These are phyloP conservation scores for Coemansia sp. DNA, from an alignment of 371 early-diverging fungal species.

Conservation along the genomic window DNA sequence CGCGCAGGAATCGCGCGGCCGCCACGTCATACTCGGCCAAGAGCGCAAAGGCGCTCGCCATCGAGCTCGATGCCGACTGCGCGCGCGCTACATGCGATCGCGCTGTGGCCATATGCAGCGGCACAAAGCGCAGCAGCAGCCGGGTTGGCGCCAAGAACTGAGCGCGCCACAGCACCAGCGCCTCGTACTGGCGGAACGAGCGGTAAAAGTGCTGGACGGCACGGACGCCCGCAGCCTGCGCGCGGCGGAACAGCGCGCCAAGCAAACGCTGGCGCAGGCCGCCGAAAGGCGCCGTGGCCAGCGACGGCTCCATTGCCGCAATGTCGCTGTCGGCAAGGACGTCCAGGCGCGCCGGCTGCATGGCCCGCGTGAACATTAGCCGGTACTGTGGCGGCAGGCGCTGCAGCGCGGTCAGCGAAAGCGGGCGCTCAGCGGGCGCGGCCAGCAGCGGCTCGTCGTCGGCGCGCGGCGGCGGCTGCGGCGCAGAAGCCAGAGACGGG, in stretches of 20 bases:
- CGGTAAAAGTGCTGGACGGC: constrained; percentile 43
- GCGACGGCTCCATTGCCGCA: constrained; percentile 33
- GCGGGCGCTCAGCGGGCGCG: constrained; percentile 8
- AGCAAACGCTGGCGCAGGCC: constrained; percentile 45
- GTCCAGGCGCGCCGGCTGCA: constrained; percentile 37
- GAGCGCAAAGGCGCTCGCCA: constrained; percentile 37
- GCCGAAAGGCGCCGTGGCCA: constrained; percentile 32
- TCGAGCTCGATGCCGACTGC: constrained; percentile 17
- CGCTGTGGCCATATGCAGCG: constrained; percentile 36
- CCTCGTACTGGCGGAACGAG: constrained; percentile 49
- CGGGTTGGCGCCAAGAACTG: constrained; percentile 35
- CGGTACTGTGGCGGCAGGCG: constrained; percentile 47
- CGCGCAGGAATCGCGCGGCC: constrained; percentile 23
- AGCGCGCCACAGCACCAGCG: constrained; percentile 49
- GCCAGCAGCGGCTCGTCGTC: constrained; percentile 10
- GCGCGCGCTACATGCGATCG: constrained; percentile 29
- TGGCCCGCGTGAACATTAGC: constrained; percentile 31
- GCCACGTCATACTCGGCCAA: constrained; percentile 48
- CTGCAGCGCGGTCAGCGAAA: constrained; percentile 31
- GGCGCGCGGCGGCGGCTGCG: neutral
- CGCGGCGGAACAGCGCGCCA: constrained; percentile 38
- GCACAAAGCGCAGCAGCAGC: constrained; percentile 51
- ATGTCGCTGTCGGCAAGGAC: constrained; percentile 30
- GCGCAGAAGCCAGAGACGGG: constrained; percentile 2
- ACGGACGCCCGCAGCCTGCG: constrained; percentile 8